Percentiles rank a stretch among this genome's conserved stretches.
Evolutionary conservation across 1,139 yeast genomes (phyloP).

Genomic region (Suhomyces choctaworum): DNA sequence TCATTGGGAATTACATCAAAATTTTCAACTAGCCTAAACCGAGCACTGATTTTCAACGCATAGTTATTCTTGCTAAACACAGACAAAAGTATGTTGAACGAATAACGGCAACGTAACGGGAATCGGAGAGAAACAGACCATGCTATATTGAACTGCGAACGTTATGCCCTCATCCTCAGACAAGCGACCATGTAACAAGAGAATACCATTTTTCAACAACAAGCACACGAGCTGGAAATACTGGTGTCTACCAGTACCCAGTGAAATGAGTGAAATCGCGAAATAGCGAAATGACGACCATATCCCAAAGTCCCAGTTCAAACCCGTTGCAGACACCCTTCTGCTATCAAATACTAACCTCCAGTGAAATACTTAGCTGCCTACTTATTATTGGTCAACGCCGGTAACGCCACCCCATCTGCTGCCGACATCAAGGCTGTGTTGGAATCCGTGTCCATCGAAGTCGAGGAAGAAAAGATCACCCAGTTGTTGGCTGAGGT

Average conservation of each 20-base stretch:
- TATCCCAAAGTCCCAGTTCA: no score
- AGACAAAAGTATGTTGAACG: conserved; percentile 13
- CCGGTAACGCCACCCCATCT: conserved; percentile 78
- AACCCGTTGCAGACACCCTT: no score
- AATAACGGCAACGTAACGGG: neutral
- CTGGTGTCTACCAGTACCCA: no score
- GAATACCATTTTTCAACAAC: no score
- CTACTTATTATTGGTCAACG: conserved; percentile 66
- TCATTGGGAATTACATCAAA: conserved; percentile 7
- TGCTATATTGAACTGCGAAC: no score
- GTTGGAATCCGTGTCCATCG: conserved; percentile 92
- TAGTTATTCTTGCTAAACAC: conserved; percentile 11
- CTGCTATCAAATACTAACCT: conserved; percentile 20
- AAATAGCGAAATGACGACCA: no score
- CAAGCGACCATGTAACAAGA: no score
- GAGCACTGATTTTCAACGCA: conserved; percentile 12
- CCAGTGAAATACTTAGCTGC: conserved; percentile 67
- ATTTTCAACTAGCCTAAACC: conserved; percentile 9
- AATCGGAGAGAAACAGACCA: no score
- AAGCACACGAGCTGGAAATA: no score
- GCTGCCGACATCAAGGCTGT: conserved; percentile 89
- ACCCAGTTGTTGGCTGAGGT: conserved; percentile 83
- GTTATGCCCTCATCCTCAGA: no score
- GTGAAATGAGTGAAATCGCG: no score
- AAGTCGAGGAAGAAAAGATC: conserved; percentile 90